Base-by-base conservation (phyloP, 2,329 filamentous ascomycete species). In the Hypoxylon sp. region DNA sequence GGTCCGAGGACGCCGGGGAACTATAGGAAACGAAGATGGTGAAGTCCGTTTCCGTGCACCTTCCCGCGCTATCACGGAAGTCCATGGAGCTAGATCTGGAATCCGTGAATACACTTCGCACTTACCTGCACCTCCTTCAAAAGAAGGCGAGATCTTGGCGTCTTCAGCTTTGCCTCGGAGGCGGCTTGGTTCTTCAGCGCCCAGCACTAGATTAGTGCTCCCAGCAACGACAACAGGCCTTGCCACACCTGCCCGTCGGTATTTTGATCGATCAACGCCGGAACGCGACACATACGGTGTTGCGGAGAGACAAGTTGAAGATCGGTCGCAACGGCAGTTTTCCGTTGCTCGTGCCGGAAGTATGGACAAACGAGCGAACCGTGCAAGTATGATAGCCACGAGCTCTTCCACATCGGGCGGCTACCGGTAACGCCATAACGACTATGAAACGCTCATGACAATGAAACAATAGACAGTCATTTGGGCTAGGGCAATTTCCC, bases 41-140 rank as follows among this genome's bases (percentile, higher is more conserved):
- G 83, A 85, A 19, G 65, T 74, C n/a, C 79, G 81, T 30, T 82
- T 85, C 67, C 83, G 85, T n/a, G 81, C 84, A 2, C 86, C 87
- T 0, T 89, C 88, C 3, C 81, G 88, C 23, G 87, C 87, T 3
- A 78, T 81, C 34, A 89, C 87, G 0, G 88, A 90, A 63, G 81
- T 84, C 55, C 82, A 80, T 27, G 73, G 68, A 73, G 77, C 68
- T 65, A 79, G 71, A 66, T 73, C 71, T 61, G 72, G 67, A 57
- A 75, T 76, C 2, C 80, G 82, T 45, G 82, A 84, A 30, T 82
- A 79, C 70, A 73, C 74, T 27, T 72, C 76, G 21, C 77, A 83
- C 32, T 72, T 78, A 37, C 74, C 77, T 12, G 67, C 78, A 16
- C 74, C 79, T 11, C 76, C 80, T 27, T 73, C 71, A 8, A 74